A percentile compares a stretch with the other conserved stretches of the same genome.
Evolutionary conservation across 1,284 basidiomycete species (phyloP).

Genomic region (Xerocomus amazonicus): DNA sequence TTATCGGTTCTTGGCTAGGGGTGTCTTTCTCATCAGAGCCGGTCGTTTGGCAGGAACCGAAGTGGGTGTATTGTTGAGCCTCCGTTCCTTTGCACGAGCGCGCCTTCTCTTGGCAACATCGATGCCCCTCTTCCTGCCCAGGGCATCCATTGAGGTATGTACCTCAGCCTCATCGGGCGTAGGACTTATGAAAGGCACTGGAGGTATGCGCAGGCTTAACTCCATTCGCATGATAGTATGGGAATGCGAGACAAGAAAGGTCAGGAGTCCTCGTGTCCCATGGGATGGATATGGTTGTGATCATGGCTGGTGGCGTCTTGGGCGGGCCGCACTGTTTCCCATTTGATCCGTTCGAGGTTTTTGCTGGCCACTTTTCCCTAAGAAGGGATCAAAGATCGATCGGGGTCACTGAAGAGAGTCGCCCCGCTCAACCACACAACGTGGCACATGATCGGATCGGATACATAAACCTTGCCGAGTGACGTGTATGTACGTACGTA

Average conservation of each 20-base stretch:
- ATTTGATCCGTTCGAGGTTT: slow-evolving; percentile 34
- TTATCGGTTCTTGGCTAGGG: neutral
- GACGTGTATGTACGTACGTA: too few relatives aligned
- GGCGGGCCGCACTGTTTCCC: neutral
- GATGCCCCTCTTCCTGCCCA: slow-evolving; percentile 10
- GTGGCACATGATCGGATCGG: too few relatives aligned
- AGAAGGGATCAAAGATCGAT: slow-evolving; percentile 42
- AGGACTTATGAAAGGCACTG: slow-evolving; percentile 60
- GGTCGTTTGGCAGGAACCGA: slow-evolving; percentile 15
- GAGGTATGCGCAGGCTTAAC: slow-evolving; percentile 58
- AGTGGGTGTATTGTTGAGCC: slow-evolving; percentile 11
- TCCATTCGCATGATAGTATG: slow-evolving; percentile 36
- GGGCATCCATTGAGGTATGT: slow-evolving; percentile 4
- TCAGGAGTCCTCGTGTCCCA: slow-evolving; percentile 52
- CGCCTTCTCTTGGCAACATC: neutral
- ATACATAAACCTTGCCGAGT: too few relatives aligned
- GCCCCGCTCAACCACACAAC: neutral
- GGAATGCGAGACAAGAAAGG: slow-evolving; percentile 25
- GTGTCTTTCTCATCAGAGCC: slow-evolving; percentile 5
- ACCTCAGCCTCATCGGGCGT: slow-evolving; percentile 18
- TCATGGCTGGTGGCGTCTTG: slow-evolving; percentile 32
- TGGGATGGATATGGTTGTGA: slow-evolving; percentile 51
- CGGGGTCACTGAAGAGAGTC: slow-evolving; percentile 15
- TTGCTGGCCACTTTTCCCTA: slow-evolving; percentile 52
- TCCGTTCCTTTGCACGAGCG: slow-evolving; percentile 20